Percentiles rank a stretch among this genome's conserved stretches.
These are phyloP conservation scores for Xylaria sp. DNA, from an alignment of 2,329 filamentous ascomycete genomes.

Conservation along the genomic window DNA sequence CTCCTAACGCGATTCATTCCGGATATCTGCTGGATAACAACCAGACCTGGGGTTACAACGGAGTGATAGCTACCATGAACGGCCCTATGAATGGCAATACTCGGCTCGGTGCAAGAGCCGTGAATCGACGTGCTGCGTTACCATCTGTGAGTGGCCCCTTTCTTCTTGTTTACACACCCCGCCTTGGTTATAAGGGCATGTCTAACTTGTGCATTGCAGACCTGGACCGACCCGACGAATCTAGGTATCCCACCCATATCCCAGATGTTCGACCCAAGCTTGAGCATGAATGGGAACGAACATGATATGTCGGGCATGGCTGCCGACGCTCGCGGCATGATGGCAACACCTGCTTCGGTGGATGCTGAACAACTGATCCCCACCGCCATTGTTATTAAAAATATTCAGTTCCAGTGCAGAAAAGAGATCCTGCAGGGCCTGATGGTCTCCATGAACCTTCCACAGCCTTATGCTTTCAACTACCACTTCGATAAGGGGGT, in stretches of 20 bases:
- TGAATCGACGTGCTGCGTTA: slow-evolving; percentile 69
- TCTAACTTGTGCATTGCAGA: slow-evolving; percentile 50
- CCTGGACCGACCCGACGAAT: slow-evolving; percentile 61
- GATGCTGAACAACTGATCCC: slow-evolving; percentile 91
- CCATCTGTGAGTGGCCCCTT: slow-evolving; percentile 72
- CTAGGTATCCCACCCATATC: slow-evolving; percentile 57
- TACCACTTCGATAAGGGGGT: slow-evolving; percentile 99
- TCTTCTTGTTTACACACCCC: slow-evolving; percentile 29
- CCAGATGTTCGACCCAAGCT: slow-evolving; percentile 49
- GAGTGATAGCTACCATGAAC: slow-evolving; percentile 70
- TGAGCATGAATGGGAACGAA: slow-evolving; percentile 55
- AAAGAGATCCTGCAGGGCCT: slow-evolving; percentile 93
- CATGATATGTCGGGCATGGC: slow-evolving; percentile 49
- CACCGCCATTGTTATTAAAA: slow-evolving; percentile 99
- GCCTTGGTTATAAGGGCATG: slow-evolving; percentile 19
- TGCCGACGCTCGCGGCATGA: slow-evolving; percentile 55
- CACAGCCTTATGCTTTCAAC: slow-evolving; percentile 97
- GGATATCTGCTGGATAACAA: slow-evolving; percentile 72
- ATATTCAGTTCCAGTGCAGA: slow-evolving; percentile 97
- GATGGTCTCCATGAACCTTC: slow-evolving; percentile 94
- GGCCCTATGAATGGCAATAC: slow-evolving; percentile 73
- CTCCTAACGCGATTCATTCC: slow-evolving; percentile 52
- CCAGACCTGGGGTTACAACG: slow-evolving; percentile 81
- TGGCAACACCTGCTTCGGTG: slow-evolving; percentile 57
- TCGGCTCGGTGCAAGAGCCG: slow-evolving; percentile 60